phyloP scores from a whole-genome alignment of 768 basidiomycete species.

The Russula compacta region DNA sequence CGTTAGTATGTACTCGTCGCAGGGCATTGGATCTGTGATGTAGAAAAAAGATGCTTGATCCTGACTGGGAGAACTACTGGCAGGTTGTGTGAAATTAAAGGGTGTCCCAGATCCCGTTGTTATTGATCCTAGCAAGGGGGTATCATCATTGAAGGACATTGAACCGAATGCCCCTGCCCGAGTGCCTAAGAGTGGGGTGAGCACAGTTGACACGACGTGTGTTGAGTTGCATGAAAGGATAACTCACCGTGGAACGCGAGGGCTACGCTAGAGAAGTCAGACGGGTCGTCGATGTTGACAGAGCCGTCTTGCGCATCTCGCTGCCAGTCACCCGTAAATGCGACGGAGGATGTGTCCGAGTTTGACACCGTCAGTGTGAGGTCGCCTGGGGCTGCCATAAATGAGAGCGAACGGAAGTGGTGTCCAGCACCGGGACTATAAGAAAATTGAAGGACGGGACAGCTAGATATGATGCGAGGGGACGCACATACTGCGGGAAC shows the following conservation, averaged over 20 bases:
- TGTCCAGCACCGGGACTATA: neutral
- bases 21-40: neutral
- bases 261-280: neutral
- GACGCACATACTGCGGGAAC: no score
- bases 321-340: no score
- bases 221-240: neutral
- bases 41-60: neutral
- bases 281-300: neutral
- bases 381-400: neutral
- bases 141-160: neutral
- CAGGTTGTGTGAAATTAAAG: no score
- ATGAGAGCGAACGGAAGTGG: neutral
- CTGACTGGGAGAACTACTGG: neutral
- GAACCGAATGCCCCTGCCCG: neutral
- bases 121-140: neutral
- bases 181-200: neutral
- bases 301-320: no score
- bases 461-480: no score
- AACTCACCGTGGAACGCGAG: neutral
- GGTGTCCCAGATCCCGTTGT: neutral
- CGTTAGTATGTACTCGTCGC: neutral
- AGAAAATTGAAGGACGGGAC: no score
- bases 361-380: no score
- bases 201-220: no score
- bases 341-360: no score